Conservation (phyloP, 352 stramenopile species). For the Albugo candida region DNA sequence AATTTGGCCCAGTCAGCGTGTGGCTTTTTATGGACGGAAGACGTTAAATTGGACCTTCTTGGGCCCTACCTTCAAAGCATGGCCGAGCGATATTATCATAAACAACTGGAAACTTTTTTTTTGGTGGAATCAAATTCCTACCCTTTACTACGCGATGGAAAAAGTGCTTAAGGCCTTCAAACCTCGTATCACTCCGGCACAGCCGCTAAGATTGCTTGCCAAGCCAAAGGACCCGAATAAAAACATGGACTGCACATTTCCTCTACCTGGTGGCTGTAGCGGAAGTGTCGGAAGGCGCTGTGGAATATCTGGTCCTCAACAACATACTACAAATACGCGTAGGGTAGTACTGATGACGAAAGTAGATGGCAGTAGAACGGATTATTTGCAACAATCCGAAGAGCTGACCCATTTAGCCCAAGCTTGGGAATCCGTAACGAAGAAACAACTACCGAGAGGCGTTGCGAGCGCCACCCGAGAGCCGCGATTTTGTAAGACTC, state of each 20-base stretch:
- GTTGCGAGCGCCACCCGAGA: neutral
- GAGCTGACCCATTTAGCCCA: neutral
- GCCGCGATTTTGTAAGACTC: neutral
- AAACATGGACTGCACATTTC: neutral
- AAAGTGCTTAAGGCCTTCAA: neutral
- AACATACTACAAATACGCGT: neutral
- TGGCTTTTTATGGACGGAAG: constrained; percentile 1
- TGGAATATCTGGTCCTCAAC: neutral
- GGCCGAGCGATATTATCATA: constrained; percentile 1
- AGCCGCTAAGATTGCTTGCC: neutral
- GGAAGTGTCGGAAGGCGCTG: neutral
- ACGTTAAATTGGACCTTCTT: constrained; percentile 1
- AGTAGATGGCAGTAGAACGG: neutral
- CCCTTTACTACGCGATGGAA: neutral
- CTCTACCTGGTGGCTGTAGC: constrained; percentile 1
- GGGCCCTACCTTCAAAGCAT: neutral
- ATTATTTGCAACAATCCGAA: constrained; percentile 1
- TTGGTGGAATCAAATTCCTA: neutral
- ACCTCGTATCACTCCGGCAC: neutral
- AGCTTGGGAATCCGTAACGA: neutral
- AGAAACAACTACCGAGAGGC: neutral
- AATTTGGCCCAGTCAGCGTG: neutral
- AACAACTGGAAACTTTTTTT: neutral
- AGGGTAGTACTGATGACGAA: neutral
- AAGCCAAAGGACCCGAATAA: neutral